These are phyloP conservation scores for Gracilaria domingensis DNA, from an alignment of 23 red algal species.

Conservation along the genomic window DNA sequence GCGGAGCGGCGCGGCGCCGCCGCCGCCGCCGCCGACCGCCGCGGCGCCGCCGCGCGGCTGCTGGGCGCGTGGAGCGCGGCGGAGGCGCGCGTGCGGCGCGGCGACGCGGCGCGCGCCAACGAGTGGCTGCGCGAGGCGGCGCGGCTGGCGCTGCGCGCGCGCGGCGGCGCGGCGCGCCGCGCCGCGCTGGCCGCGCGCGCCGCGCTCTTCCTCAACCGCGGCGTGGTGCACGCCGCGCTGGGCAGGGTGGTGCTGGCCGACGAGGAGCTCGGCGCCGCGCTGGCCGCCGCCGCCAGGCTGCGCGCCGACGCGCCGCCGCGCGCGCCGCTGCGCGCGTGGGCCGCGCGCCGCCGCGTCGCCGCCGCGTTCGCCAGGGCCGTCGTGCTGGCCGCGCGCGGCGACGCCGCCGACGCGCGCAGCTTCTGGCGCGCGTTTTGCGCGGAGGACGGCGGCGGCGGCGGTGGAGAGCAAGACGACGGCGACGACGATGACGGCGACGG, in stretches of 20 bases:
- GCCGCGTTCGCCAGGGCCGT: background rate
- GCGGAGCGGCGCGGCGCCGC: too few species aligned
- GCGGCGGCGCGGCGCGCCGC: too few species aligned
- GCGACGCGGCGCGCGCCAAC: background rate
- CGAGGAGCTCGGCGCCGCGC: background rate
- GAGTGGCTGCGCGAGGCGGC: background rate
- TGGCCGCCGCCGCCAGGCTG: background rate
- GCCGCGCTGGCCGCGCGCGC: background rate
- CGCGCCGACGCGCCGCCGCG: background rate
- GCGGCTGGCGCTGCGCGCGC: background rate
- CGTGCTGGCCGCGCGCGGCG: background rate
- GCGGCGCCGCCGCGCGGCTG: background rate
- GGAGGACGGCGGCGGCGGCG: background rate
- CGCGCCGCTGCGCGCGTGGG: constrained; percentile 2
- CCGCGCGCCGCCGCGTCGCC: background rate
- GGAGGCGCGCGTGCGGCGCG: background rate
- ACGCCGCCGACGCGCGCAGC: background rate
- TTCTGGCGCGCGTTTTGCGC: constrained; percentile 22
- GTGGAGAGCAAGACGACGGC: background rate
- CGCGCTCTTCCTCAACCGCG: background rate
- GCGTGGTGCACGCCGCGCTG: background rate
- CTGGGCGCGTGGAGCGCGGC: background rate
- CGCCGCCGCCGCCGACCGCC: background rate
- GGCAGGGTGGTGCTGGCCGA: background rate
- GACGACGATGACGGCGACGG: background rate